Evolutionary conservation across 192 early-diverging fungal species (phyloP).

Genomic region (Coemansia sp.): DNA sequence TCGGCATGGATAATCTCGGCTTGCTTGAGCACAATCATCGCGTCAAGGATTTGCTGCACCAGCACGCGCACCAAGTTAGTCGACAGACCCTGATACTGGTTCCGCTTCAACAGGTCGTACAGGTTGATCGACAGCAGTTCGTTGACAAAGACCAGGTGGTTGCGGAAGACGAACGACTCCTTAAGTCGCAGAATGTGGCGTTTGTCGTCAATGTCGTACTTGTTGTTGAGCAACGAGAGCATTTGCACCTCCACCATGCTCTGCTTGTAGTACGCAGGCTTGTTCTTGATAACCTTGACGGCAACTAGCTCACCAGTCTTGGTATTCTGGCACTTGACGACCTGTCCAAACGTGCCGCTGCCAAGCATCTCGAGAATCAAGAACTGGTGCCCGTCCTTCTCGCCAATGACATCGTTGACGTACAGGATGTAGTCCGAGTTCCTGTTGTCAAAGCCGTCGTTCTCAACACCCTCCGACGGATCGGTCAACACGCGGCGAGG

Average conservation of each 20-base stretch:
- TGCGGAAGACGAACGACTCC: constrained; percentile 90
- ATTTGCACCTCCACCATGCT: constrained; percentile 97
- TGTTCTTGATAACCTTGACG: constrained; percentile 99
- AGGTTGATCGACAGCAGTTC: constrained; percentile 96
- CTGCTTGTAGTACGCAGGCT: constrained; percentile 96
- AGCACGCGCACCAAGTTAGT: constrained; percentile 93
- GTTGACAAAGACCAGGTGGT: constrained; percentile 96
- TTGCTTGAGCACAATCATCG: constrained; percentile 81
- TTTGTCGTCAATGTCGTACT: constrained; percentile 82
- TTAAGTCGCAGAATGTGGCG: constrained; percentile 88
- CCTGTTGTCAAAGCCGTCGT: constrained; percentile 94
- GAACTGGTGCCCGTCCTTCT: constrained; percentile 87
- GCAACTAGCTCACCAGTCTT: constrained; percentile 91
- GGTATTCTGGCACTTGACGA: constrained; percentile 92
- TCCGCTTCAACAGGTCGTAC: constrained; percentile 98
- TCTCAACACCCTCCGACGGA: constrained; percentile 85
- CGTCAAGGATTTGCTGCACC: constrained; percentile 90
- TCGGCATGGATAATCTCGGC: constrained; percentile 89
- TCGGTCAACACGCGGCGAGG: constrained; percentile 93
- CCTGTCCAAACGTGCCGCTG: constrained; percentile 98
- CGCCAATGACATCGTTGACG: constrained; percentile 96
- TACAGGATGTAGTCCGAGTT: constrained; percentile 96
- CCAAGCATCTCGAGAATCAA: constrained; percentile 92
- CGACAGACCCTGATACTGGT: constrained; percentile 91
- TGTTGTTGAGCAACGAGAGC: constrained; percentile 86